phyloP scores from a whole-genome alignment of 2,329 filamentous ascomycete genomes.

The Aspergillus niger region DNA sequence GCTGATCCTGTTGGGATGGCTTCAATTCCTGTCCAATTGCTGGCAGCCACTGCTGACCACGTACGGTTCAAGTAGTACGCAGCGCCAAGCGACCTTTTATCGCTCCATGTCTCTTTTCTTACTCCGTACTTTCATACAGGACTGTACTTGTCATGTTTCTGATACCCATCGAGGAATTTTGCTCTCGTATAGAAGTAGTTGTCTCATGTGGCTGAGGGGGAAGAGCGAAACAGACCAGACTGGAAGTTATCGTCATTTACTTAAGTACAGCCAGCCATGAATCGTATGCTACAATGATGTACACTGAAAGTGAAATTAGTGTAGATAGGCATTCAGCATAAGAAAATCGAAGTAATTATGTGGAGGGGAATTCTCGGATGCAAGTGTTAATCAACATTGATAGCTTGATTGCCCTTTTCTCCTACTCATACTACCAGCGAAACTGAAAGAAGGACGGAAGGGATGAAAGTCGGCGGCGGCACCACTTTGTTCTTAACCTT shows the following conservation, averaged over 20 bases:
- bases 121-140: background rate
- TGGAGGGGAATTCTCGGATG: background rate
- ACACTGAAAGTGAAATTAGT: background rate
- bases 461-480: background rate
- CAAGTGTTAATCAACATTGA: background rate
- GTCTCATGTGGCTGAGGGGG: background rate
- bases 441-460: background rate
- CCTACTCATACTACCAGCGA: background rate
- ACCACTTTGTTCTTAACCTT: slow-evolving; percentile 3
- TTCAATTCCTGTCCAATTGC: background rate
- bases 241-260: background rate
- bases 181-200: background rate
- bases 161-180: background rate
- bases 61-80: background rate
- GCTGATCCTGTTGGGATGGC: background rate
- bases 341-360: background rate
- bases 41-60: background rate
- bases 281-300: background rate
- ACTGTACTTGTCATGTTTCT: background rate
- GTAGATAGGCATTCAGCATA: background rate
- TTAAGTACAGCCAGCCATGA: background rate
- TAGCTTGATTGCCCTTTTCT: background rate
- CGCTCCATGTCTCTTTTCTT: background rate
- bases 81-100: background rate
- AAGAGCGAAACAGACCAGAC: background rate